These are phyloP conservation scores for Leucocoprinus sp. DNA, from an alignment of 768 basidiomycete genomes.

Conservation along the genomic window DNA sequence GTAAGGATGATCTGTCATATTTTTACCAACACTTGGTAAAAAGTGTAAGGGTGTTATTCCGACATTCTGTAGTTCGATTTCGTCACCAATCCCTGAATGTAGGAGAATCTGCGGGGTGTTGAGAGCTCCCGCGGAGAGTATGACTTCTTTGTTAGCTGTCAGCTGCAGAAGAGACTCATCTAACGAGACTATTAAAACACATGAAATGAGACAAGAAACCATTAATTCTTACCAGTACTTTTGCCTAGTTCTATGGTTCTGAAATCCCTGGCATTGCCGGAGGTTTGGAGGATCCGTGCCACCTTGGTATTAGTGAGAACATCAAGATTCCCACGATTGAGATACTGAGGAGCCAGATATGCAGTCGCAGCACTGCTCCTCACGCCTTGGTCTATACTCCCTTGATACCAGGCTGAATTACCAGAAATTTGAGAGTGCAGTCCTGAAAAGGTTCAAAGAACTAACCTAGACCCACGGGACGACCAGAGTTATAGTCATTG, in stretches of 20 bases:
- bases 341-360: conserved; percentile 17
- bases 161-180: conserved; percentile 2
- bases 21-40: conserved; percentile 29
- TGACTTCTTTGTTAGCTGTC: conserved; percentile 45
- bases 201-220: not conserved
- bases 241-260: conserved; percentile 9
- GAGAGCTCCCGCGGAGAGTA: conserved; percentile 33
- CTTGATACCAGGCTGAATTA: conserved; percentile 18
- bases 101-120: conserved; percentile 30
- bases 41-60: conserved; percentile 22
- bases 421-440: not conserved
- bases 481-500: conserved; percentile 34
- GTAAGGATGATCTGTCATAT: conserved; percentile 28
- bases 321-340: conserved; percentile 21
- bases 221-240: conserved; percentile 7
- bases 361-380: conserved; percentile 20
- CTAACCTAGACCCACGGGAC: conserved; percentile 32
- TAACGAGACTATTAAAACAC: not conserved
- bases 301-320: conserved; percentile 23
- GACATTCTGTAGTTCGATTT: conserved; percentile 15
- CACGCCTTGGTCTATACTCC: conserved; percentile 16
- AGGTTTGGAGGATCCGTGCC: conserved; percentile 15
- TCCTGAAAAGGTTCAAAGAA: conserved; percentile 3
- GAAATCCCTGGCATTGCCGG: too few species aligned
- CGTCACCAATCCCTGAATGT: conserved; percentile 29